Percentiles rank a stretch among this genome's conserved stretches.
Evolutionary conservation across 495 filamentous ascomycete species (phyloP).

Genomic region (Hypoxylon crocopeplum): DNA sequence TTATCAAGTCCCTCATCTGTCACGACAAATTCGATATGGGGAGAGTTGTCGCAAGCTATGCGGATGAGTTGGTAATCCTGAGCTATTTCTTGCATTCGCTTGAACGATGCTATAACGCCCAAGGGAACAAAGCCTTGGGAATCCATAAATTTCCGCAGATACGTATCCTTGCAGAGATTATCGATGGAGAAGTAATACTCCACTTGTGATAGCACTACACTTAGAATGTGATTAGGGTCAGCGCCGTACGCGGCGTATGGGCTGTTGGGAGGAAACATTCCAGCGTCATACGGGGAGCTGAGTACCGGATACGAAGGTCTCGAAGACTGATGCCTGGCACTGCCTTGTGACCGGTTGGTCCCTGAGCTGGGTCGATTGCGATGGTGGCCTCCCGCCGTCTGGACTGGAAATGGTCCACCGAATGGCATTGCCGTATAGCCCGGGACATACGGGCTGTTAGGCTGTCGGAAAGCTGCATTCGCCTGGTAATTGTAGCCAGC

Average conservation of each 20-base stretch:
- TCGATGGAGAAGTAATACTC: conserved; percentile 98
- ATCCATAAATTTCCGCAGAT: conserved; percentile 90
- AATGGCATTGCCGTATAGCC: conserved; percentile 42
- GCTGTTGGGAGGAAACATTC: conserved; percentile 56
- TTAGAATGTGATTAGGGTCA: conserved; percentile 61
- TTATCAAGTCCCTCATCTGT: conserved; percentile 78
- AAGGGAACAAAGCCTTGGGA: conserved; percentile 89
- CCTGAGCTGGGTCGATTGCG: conserved; percentile 32
- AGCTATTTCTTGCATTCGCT: conserved; percentile 76
- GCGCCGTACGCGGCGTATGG: conserved; percentile 66
- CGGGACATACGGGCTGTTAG: conserved; percentile 49
- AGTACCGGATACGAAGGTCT: conserved; percentile 31
- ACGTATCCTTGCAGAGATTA: conserved; percentile 94
- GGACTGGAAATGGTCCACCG: conserved; percentile 27
- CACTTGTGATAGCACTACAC: conserved; percentile 64
- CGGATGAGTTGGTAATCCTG: conserved; percentile 76
- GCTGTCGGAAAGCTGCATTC: conserved; percentile 54
- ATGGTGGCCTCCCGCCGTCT: conserved; percentile 16
- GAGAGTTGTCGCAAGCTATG: conserved; percentile 72
- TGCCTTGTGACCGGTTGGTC: conserved; percentile 29
- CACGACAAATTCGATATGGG: conserved; percentile 70
- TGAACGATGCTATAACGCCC: conserved; percentile 78
- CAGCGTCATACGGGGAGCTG: too few relatives aligned
- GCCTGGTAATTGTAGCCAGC: conserved; percentile 24
- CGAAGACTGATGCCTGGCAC: conserved; percentile 29